A percentile compares a stretch with the other conserved stretches of the same genome.
These are phyloP conservation scores for Boletus sensibilis DNA, from an alignment of 768 basidiomycete genomes.

Conservation along the genomic window DNA sequence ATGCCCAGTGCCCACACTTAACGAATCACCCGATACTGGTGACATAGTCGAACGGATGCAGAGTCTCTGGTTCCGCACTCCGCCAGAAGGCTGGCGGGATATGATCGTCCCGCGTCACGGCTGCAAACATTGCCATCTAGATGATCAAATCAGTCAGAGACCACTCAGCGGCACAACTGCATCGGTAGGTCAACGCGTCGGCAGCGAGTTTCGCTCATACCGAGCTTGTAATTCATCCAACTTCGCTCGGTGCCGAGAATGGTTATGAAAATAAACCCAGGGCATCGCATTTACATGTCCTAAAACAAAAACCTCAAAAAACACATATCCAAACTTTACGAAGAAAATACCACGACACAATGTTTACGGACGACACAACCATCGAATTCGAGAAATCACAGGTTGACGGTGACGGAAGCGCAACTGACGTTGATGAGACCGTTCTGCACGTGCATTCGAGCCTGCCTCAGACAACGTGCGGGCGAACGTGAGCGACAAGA, in stretches of 20 bases:
- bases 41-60: background rate
- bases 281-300: background rate
- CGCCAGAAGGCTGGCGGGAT: background rate
- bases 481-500: background rate
- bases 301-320: too few species aligned
- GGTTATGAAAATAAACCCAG: too few species aligned
- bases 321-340: too few species aligned
- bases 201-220: background rate
- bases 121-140: too few species aligned
- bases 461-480: background rate
- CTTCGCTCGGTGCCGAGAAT: background rate
- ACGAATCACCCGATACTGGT: too few species aligned
- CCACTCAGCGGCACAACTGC: background rate
- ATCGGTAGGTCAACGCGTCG: background rate
- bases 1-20: too few species aligned
- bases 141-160: background rate
- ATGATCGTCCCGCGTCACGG: background rate
- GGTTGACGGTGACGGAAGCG: background rate
- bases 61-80: background rate
- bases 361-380: background rate
- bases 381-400: background rate
- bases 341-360: background rate
- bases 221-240: background rate
- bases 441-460: background rate
- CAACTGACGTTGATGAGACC: slow-evolving; percentile 1